A percentile compares a stretch with the other conserved stretches of the same genome.
Conservation (phyloP, 1,139 yeast species). For the Chernovozyma aurita region DNA sequence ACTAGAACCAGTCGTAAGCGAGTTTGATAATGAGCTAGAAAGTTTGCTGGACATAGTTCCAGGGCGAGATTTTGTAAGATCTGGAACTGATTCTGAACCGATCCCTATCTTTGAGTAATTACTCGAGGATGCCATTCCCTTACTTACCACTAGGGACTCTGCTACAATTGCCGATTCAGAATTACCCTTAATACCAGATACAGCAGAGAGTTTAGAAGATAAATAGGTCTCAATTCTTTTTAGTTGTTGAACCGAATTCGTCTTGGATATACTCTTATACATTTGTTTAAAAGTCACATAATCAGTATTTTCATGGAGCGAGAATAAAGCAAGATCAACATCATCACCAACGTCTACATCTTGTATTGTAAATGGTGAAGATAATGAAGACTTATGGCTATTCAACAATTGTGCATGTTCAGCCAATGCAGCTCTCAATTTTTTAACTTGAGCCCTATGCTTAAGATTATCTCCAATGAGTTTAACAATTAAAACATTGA, state of each 20-base stretch:
- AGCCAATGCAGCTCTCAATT: conserved; percentile 65
- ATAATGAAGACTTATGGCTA: neutral
- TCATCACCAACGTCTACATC: neutral
- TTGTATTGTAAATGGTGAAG: neutral
- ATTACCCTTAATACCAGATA: neutral
- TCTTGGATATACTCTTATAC: conserved; percentile 21
- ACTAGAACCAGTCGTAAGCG: neutral
- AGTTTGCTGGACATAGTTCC: neutral
- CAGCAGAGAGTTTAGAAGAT: neutral
- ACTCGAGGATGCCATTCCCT: too few relatives aligned
- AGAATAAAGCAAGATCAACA: neutral
- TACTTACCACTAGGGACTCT: too few relatives aligned
- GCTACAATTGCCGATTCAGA: neutral
- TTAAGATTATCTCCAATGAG: conserved; percentile 62
- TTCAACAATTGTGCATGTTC: conserved; percentile 42
- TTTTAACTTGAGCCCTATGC: conserved; percentile 73
- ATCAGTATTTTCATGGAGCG: conserved; percentile 22
- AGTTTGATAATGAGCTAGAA: neutral
- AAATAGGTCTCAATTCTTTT: conserved; percentile 20
- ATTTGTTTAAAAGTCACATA: conserved; percentile 39
- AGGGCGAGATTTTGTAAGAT: neutral
- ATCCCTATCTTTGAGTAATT: neutral
- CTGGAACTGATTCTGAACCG: neutral
- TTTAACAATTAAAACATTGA: conserved; percentile 62
- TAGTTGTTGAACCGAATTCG: conserved; percentile 31